Percentiles rank a stretch among this genome's conserved stretches.
Conservation (phyloP, 208 protist species). For the Trypanosomatidae sp. region DNA sequence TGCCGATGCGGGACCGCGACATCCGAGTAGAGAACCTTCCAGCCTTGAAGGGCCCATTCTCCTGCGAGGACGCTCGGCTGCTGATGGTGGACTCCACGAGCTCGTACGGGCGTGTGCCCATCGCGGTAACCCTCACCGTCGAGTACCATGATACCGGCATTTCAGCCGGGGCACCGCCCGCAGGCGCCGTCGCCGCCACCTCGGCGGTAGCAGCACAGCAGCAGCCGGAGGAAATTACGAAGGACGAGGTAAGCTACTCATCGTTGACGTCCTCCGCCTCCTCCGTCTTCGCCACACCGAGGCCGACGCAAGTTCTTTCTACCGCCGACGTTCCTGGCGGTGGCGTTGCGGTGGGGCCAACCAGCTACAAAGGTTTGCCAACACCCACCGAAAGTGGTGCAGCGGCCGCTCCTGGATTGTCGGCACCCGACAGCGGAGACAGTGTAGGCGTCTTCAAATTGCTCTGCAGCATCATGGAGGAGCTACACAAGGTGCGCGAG, state of each 20-base stretch:
- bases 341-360: background rate
- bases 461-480: constrained; percentile 84
- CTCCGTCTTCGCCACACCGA: background rate
- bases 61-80: constrained; percentile 84
- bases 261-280: constrained; percentile 5
- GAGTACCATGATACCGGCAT: constrained; percentile 73
- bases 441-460: constrained; percentile 70
- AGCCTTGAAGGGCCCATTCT: constrained; percentile 80
- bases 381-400: background rate
- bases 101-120: constrained; percentile 78
- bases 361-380: background rate
- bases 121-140: constrained; percentile 71
- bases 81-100: constrained; percentile 76
- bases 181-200: constrained; percentile 3
- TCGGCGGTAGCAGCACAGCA: background rate
- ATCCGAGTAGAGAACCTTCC: constrained; percentile 83
- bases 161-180: background rate
- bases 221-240: constrained; percentile 21
- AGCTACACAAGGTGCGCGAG: constrained; percentile 75
- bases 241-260: constrained; percentile 6
- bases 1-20: constrained; percentile 86
- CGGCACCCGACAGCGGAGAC: constrained; percentile 1
- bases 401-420: background rate
- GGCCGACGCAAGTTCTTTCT: constrained; percentile 16
- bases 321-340: constrained; percentile 14